Evolutionary conservation across 2,329 filamentous ascomycete genomes (phyloP).

Genomic region (Xylariaceae sp.): DNA sequence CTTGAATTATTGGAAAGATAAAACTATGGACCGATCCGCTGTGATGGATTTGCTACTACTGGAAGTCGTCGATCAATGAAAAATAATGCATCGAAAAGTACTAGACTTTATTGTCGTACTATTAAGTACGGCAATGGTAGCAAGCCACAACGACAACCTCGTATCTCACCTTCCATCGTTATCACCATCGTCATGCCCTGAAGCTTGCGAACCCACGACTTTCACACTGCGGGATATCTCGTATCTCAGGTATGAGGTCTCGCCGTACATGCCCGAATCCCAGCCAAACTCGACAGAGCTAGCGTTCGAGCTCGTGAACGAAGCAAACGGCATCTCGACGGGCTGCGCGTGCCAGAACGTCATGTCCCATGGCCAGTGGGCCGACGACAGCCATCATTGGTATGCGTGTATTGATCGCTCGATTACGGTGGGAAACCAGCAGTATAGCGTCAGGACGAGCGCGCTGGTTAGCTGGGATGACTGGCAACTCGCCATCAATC

Average conservation of each 20-base stretch:
- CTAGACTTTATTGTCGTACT: too few species aligned
- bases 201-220: neutral
- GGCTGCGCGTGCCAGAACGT: conserved; percentile 22
- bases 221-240: conserved; percentile 11
- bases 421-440: conserved; percentile 17
- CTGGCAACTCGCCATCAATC: conserved; percentile 34
- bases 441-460: conserved; percentile 30
- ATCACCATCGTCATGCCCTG: neutral
- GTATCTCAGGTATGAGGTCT: conserved; percentile 18
- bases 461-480: conserved; percentile 30
- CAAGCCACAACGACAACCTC: too few species aligned
- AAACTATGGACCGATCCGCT: too few species aligned
- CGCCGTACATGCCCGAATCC: neutral
- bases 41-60: too few species aligned
- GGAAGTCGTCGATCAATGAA: too few species aligned
- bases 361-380: conserved; percentile 13
- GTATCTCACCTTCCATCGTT: too few species aligned
- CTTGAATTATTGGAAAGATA: too few species aligned
- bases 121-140: too few species aligned
- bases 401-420: conserved; percentile 26
- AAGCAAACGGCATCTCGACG: conserved; percentile 19
- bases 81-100: too few species aligned
- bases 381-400: conserved; percentile 22
- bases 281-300: conserved; percentile 18
- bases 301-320: conserved; percentile 18